phyloP scores from a whole-genome alignment of 208 protist genomes.

The Acanthamoeba sp. region DNA sequence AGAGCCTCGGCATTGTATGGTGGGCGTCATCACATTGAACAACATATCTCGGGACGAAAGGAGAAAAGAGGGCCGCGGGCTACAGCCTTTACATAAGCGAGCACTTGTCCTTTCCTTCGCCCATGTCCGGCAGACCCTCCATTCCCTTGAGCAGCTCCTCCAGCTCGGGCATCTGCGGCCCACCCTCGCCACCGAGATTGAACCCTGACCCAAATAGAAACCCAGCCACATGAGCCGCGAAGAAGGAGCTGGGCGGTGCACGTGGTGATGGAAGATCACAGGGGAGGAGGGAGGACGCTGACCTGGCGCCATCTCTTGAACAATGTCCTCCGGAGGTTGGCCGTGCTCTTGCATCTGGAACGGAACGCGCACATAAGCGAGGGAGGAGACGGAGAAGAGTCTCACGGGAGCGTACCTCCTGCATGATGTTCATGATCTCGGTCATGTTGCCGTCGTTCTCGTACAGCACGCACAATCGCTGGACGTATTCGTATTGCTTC shows the following conservation, averaged over 20 bases:
- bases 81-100: slow-evolving; percentile 35
- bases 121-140: slow-evolving; percentile 6
- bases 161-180: slow-evolving; percentile 60
- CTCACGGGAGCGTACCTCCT: background rate
- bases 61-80: no score
- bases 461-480: slow-evolving; percentile 58
- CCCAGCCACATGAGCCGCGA: no score
- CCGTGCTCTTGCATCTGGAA: slow-evolving; percentile 74
- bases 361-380: background rate
- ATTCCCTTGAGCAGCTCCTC: slow-evolving; percentile 66
- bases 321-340: slow-evolving; percentile 58
- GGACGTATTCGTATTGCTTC: slow-evolving; percentile 65
- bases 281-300: background rate
- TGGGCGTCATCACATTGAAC: no score
- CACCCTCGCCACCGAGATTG: slow-evolving; percentile 3
- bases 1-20: no score
- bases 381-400: background rate
- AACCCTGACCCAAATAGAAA: background rate
- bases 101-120: slow-evolving; percentile 69
- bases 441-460: slow-evolving; percentile 47
- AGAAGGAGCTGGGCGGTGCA: background rate
- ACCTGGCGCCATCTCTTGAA: slow-evolving; percentile 74
- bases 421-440: slow-evolving; percentile 73
- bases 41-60: no score
- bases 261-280: background rate